A percentile compares a stretch with the other conserved stretches of the same genome.
phyloP scores from a whole-genome alignment of 441 rosid species.

The Eutrema salsugineum region DNA sequence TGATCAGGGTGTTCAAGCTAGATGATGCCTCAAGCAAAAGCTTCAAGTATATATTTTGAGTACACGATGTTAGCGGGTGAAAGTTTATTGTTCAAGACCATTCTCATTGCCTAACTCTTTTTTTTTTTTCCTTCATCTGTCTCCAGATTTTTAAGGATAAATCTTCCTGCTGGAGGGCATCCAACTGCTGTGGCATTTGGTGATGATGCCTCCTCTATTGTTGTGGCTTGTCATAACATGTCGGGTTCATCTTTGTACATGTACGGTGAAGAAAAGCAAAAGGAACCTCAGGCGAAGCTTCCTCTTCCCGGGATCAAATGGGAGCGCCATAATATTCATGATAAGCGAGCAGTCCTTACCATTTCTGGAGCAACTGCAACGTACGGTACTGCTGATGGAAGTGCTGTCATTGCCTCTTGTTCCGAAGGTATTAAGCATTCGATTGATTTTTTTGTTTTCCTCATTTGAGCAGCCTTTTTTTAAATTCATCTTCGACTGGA shows the following conservation, averaged over 20 bases:
- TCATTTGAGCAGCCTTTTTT: neutral
- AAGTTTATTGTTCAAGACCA: neutral
- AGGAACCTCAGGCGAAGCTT: constrained; percentile 69
- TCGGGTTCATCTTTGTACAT: constrained; percentile 75
- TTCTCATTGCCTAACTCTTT: neutral
- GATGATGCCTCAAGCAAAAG: constrained; percentile 95
- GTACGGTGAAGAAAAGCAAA: constrained; percentile 85
- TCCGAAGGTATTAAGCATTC: constrained; percentile 68
- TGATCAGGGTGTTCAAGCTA: constrained; percentile 81
- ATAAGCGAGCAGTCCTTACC: constrained; percentile 54
- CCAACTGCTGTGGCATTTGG: constrained; percentile 73
- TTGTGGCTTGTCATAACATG: constrained; percentile 64
- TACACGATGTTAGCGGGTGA: neutral
- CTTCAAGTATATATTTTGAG: constrained; percentile 58
- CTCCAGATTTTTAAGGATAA: constrained; percentile 75
- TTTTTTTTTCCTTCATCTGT: neutral
- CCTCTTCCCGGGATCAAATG: constrained; percentile 89
- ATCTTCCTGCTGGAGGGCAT: constrained; percentile 86
- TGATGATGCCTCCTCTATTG: constrained; percentile 77
- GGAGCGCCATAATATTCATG: constrained; percentile 82
- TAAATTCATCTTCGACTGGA: neutral
- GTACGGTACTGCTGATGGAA: constrained; percentile 91
- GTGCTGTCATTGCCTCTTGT: constrained; percentile 79
- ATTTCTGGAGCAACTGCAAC: constrained; percentile 70
- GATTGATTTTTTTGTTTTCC: neutral